Evolutionary conservation across 129 eudicot genomes (phyloP).

Genomic region (Sambucus nigra): DNA sequence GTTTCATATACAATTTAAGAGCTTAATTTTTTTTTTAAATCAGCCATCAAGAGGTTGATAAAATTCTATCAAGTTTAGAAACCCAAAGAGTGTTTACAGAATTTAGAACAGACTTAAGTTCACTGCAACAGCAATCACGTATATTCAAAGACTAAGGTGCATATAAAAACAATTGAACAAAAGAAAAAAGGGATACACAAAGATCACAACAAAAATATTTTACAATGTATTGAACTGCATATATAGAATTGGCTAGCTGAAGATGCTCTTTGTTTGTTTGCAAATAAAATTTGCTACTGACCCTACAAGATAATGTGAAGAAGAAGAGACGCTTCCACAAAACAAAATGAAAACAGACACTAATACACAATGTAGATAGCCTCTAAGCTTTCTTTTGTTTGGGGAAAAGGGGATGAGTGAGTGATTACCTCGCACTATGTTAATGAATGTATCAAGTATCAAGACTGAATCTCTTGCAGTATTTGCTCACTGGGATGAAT

Average conservation of each 20-base stretch:
- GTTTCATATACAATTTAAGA: no score
- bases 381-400: background rate
- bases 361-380: background rate
- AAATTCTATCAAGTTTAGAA: no score
- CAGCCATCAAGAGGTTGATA: no score
- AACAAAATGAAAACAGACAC: background rate
- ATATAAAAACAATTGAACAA: no score
- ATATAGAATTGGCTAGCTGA: background rate
- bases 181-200: background rate
- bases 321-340: background rate
- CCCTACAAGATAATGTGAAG: background rate
- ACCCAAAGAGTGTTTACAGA: no score
- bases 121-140: background rate
- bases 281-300: background rate
- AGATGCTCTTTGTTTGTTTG: background rate
- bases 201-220: background rate
- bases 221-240: background rate
- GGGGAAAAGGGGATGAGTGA: constrained; percentile 5
- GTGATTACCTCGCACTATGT: constrained; percentile 13
- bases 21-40: no score
- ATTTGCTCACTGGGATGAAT: constrained; percentile 16
- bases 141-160: no score
- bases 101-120: no score
- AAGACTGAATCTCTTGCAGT: constrained; percentile 19
- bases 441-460: constrained; percentile 24